Percentiles rank a stretch among this genome's conserved stretches.
Evolutionary conservation across 2,329 filamentous ascomycete species (phyloP).

Genomic region (Chaetomiaceae sp.): DNA sequence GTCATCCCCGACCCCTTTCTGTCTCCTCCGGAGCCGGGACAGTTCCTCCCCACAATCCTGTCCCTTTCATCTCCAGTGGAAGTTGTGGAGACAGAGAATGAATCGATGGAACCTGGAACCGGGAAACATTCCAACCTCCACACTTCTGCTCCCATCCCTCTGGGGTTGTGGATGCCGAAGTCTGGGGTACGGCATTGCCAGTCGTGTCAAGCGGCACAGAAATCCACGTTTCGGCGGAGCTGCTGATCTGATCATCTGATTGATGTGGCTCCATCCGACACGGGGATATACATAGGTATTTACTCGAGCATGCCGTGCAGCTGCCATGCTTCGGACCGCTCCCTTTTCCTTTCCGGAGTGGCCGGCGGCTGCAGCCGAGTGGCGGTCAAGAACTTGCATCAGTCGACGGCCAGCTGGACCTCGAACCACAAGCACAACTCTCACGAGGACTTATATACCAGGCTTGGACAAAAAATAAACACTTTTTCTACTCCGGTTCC

Average conservation of each 20-base stretch:
- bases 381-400: neutral
- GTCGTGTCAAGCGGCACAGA: constrained; percentile 15
- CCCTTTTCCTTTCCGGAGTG: neutral
- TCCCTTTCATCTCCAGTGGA: neutral
- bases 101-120: neutral
- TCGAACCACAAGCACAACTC: neutral
- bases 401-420: neutral
- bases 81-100: neutral
- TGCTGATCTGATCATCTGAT: too few species aligned
- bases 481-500: constrained; percentile 16
- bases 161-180: constrained; percentile 4
- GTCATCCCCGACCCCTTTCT: constrained; percentile 6
- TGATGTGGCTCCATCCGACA: neutral
- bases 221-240: constrained; percentile 8
- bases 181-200: constrained; percentile 2
- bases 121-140: neutral
- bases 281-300: constrained; percentile 1
- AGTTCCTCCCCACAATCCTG: neutral
- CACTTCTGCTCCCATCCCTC: neutral
- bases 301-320: neutral
- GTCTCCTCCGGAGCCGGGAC: neutral
- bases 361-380: too few species aligned
- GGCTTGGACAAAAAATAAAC: constrained; percentile 2
- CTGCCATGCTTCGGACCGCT: neutral
- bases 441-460: neutral